Conservation (phyloP, 2,329 filamentous ascomycete genomes). For the Colletotrichum chlorophyti region DNA sequence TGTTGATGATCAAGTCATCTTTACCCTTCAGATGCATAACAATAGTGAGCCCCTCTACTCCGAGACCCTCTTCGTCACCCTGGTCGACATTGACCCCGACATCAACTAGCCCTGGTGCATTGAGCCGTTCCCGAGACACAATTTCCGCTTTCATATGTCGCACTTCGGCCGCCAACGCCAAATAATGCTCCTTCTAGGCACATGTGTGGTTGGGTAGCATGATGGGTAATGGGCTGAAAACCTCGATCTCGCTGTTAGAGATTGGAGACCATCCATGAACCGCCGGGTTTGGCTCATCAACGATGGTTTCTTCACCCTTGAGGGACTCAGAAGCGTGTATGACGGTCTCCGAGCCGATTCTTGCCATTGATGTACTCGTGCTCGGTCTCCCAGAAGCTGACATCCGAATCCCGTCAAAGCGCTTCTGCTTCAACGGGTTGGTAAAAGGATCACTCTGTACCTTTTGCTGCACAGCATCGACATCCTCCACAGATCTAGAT, state of each 20-base stretch:
- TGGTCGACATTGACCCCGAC: slow-evolving; percentile 30
- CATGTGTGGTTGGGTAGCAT: slow-evolving; percentile 48
- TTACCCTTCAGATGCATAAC: slow-evolving; percentile 56
- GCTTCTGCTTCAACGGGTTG: not conserved
- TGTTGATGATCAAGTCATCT: slow-evolving; percentile 60
- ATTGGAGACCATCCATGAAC: no score
- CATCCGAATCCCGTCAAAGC: not conserved
- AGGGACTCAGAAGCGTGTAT: not conserved
- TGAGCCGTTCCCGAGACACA: slow-evolving; percentile 32
- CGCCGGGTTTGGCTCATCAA: not conserved
- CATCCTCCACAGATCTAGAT: not conserved
- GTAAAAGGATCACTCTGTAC: not conserved
- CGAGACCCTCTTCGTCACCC: slow-evolving; percentile 43
- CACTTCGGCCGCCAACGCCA: slow-evolving; percentile 48
- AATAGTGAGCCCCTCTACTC: slow-evolving; percentile 57
- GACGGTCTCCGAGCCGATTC: not conserved
- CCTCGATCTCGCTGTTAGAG: slow-evolving; percentile 27
- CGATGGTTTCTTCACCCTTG: not conserved
- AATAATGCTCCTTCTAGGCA: slow-evolving; percentile 49
- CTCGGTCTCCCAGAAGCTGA: not conserved
- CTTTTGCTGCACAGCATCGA: not conserved
- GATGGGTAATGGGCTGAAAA: slow-evolving; percentile 42
- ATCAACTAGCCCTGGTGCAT: slow-evolving; percentile 24
- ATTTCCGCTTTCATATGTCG: slow-evolving; percentile 49
- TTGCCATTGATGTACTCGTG: not conserved